Base-by-base conservation (phyloP, 2,329 filamentous ascomycete genomes). In the Alternaria longipes region DNA sequence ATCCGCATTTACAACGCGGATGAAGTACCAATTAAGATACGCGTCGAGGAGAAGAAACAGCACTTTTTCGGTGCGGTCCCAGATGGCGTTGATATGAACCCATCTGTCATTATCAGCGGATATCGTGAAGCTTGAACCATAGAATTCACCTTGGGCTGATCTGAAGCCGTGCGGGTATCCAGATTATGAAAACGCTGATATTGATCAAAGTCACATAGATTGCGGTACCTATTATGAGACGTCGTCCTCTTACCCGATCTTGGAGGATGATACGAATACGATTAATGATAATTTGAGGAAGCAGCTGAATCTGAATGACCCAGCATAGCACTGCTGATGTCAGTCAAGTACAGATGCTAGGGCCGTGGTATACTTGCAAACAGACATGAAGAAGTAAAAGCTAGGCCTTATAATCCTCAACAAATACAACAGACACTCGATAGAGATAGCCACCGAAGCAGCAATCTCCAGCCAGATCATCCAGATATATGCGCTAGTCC, bases 391-490 rank as follows among this genome's bases (percentile, higher is more conserved):
- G 40, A 77, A 75, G 40, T 66, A 70, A 32, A 77, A 76, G 44
- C 76, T 78, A 3, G 74, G 75, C 42, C 66, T 61, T 45, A 79
- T 72, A 4, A 68, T 44, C 34, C 72, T 66, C 26, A 72, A 24
- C 11, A 80, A 54, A 52, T 73, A 75, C 14, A 79, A 49, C 58
- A 74, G 68, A 54, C 75, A 76, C 26, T 82, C 72, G 26, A 82
- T 58, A 5, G 72, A 75, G 42, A 84, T 82, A 14, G 73, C 68
- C 8, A 82, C 64, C 26, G 79, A 83, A 4, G 81, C 81, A 3
- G 74, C 16, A 8, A 83, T 74, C 67, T 84, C 83, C 6, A 78
- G 55, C 82, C 83, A 84, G 52, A 84, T 77, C 80, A 84, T 81
- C 74, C 78, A 80, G 0, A 84, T 74, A 56, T 83, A 84, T 1